phyloP scores from a whole-genome alignment of 345 rosid genomes.

The Lepidium aucheri region DNA sequence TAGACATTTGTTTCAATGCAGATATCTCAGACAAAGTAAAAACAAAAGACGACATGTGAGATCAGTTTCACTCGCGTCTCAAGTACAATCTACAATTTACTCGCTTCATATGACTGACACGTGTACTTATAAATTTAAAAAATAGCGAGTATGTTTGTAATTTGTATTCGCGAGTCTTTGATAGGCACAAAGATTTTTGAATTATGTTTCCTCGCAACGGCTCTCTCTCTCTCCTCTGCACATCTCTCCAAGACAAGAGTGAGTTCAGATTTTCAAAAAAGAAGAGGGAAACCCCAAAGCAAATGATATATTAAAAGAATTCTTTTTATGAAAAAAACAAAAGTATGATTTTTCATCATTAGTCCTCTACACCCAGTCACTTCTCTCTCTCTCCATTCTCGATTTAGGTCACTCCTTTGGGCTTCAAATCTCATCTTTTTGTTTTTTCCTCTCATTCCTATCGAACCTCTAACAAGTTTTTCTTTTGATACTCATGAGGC shows the following conservation, averaged over 20 bases:
- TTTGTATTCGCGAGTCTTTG: not conserved
- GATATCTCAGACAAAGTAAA: constrained; percentile 1
- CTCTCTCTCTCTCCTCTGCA: constrained; percentile 14
- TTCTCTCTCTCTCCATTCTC: constrained; percentile 6
- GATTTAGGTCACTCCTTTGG: constrained; percentile 5
- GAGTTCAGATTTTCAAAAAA: constrained; percentile 18
- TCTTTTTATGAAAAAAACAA: constrained; percentile 23
- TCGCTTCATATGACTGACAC: not conserved
- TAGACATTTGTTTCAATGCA: not conserved
- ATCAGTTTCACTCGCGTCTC: constrained; percentile 1
- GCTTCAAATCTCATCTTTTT: constrained; percentile 4
- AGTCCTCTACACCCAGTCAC: constrained; percentile 10
- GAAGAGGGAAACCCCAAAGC: constrained; percentile 24
- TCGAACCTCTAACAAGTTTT: not conserved
- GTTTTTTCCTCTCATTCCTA: not conserved
- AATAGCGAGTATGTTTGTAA: not conserved
- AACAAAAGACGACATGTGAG: not conserved
- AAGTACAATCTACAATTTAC: not conserved
- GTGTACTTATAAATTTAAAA: not conserved
- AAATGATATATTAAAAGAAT: not conserved
- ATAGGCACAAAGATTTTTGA: not conserved
- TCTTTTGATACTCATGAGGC: not conserved
- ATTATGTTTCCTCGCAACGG: constrained; percentile 18
- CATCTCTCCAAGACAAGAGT: constrained; percentile 4
- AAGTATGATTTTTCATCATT: constrained; percentile 26